Evolutionary conservation across 1,284 basidiomycete species (phyloP).

Genomic region (Naganishia albida): DNA sequence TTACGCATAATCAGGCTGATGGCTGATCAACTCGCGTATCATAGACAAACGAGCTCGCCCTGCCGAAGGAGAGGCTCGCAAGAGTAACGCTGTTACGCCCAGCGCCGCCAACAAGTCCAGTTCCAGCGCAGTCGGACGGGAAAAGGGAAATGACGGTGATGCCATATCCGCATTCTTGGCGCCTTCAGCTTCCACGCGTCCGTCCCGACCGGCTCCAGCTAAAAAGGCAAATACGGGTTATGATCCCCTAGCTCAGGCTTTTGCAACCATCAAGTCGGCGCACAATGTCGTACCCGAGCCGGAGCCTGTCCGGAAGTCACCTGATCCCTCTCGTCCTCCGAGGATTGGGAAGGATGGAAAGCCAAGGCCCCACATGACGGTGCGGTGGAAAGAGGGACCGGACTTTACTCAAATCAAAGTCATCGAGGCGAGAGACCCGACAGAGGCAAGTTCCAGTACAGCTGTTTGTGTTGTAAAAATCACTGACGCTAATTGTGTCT

Average conservation of each 20-base stretch:
- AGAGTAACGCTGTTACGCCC: neutral
- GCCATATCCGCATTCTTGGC: conserved; percentile 12
- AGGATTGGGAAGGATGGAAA: conserved; percentile 12
- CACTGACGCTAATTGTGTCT: neutral
- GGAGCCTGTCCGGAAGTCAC: neutral
- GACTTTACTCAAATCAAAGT: neutral
- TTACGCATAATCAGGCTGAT: neutral
- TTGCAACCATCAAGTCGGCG: conserved; percentile 4
- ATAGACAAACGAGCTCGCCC: conserved; percentile 9
- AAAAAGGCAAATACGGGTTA: neutral
- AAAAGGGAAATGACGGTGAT: conserved; percentile 4
- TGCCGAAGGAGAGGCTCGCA: neutral
- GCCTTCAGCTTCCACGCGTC: conserved; percentile 7
- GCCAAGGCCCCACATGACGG: conserved; percentile 18
- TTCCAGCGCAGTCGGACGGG: neutral
- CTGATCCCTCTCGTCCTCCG: conserved; percentile 15
- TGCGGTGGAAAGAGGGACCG: conserved; percentile 18
- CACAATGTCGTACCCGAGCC: conserved; percentile 3
- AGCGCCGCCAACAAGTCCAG: neutral
- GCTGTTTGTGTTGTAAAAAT: too few species aligned
- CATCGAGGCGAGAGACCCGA: conserved; percentile 12
- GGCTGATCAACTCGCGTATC: neutral
- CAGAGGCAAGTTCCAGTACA: neutral
- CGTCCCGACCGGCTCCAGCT: conserved; percentile 1
- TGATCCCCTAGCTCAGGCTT: conserved; percentile 14